These are phyloP conservation scores for Pyrenochaeta sp. DNA, from an alignment of 2,329 filamentous ascomycete species.

Conservation along the genomic window DNA sequence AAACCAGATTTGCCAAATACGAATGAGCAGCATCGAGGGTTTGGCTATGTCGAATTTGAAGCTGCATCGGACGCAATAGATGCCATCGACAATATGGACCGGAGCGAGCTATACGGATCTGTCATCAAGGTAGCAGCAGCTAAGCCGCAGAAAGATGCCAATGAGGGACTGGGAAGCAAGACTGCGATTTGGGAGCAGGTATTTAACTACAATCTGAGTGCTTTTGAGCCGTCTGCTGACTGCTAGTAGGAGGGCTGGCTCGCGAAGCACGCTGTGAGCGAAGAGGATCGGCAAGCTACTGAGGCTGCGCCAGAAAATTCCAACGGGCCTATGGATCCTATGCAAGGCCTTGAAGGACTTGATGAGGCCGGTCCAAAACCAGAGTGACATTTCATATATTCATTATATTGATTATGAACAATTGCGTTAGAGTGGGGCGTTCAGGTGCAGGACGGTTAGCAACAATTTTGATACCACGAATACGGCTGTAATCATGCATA, in stretches of 20 bases:
- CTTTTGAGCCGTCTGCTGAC: conserved; percentile 17
- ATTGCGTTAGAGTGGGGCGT: conserved; percentile 22
- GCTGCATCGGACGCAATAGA: conserved; percentile 85
- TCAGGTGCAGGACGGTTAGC: conserved; percentile 19
- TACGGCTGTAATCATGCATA: neutral
- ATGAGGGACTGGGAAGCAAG: conserved; percentile 89
- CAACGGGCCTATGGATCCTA: conserved; percentile 77
- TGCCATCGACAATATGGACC: conserved; percentile 99
- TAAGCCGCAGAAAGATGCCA: conserved; percentile 87
- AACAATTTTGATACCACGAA: conserved; percentile 9
- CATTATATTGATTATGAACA: neutral
- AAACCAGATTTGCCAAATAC: conserved; percentile 85
- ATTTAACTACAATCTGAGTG: conserved; percentile 40
- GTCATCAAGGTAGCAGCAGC: conserved; percentile 92
- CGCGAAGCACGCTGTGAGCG: conserved; percentile 83
- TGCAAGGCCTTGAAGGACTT: conserved; percentile 92
- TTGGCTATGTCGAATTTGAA: conserved; percentile 96
- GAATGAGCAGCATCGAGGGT: conserved; percentile 83
- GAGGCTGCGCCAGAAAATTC: conserved; percentile 63
- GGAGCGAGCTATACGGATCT: conserved; percentile 91
- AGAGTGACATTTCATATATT: conserved; percentile 55
- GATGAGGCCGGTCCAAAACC: conserved; percentile 93
- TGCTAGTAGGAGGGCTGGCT: conserved; percentile 84
- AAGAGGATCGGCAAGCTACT: conserved; percentile 74
- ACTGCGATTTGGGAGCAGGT: conserved; percentile 98